phyloP scores from a whole-genome alignment of 371 early-diverging fungal genomes.

The Conidiobolus incongruus region DNA sequence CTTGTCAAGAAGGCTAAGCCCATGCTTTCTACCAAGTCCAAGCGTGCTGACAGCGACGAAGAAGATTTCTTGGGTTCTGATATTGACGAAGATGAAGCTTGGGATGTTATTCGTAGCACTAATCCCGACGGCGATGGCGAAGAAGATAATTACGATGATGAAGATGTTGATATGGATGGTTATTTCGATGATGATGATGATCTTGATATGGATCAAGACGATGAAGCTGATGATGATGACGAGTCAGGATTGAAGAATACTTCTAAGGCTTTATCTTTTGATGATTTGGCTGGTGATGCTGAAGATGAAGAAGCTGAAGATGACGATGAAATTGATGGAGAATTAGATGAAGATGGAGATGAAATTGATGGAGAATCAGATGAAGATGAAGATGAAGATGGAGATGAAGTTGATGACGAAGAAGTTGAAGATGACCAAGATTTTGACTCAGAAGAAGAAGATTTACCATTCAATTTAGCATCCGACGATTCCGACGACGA shows the following conservation, averaged over 20 bases:
- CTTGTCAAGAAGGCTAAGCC: no score
- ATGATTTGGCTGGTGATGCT: slow-evolving; percentile 14
- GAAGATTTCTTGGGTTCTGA: slow-evolving; percentile 14
- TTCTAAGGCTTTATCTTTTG: slow-evolving; percentile 12
- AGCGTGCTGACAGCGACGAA: slow-evolving; percentile 17
- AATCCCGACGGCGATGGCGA: slow-evolving; percentile 14
- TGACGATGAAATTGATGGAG: slow-evolving; percentile 18
- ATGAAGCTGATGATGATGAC: slow-evolving; percentile 10
- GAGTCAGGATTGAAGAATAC: slow-evolving; percentile 17
- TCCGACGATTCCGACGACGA: no score
- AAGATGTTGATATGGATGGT: slow-evolving; percentile 21
- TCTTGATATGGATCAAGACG: no score
- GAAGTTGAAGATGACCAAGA: no score
- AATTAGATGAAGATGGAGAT: slow-evolving; percentile 7
- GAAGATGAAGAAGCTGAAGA: no score
- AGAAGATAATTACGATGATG: slow-evolving; percentile 26
- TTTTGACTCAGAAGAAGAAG: no score
- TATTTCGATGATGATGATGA: slow-evolving; percentile 27
- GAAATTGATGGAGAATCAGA: slow-evolving; percentile 15
- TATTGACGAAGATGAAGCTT: slow-evolving; percentile 27
- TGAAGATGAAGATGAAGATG: slow-evolving; percentile 8
- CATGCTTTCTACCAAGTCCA: slow-evolving; percentile 8
- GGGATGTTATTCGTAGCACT: slow-evolving; percentile 13
- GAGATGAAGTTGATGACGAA: slow-evolving; percentile 8
- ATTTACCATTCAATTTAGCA: no score